phyloP scores from a whole-genome alignment of 805 yeast species.

The Myxozyma vanderwaltii region DNA sequence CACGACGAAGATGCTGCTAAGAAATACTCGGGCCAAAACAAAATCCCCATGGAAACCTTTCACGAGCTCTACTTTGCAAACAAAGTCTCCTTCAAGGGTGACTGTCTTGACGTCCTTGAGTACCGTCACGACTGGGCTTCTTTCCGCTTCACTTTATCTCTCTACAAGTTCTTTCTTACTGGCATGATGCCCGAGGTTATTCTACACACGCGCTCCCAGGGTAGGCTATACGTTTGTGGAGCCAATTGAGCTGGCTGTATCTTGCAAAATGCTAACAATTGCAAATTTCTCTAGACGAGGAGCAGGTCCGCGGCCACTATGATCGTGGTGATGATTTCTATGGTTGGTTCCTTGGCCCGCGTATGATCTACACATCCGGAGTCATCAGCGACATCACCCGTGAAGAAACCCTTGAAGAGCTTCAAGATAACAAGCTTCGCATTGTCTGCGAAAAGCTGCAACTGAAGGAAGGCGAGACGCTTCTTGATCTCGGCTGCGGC shows the following conservation, averaged over 20 bases:
- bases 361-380: constrained; percentile 93
- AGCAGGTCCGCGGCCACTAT: constrained; percentile 92
- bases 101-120: constrained; percentile 79
- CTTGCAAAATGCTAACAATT: neutral
- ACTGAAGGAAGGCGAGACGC: constrained; percentile 67
- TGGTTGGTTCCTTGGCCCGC: constrained; percentile 90
- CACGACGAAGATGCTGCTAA: constrained; percentile 69
- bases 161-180: constrained; percentile 77
- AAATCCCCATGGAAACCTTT: constrained; percentile 92
- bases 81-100: constrained; percentile 86
- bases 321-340: constrained; percentile 96
- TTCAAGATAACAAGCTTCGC: constrained; percentile 89
- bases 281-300: constrained; percentile 61
- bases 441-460: constrained; percentile 85
- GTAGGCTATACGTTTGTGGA: neutral
- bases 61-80: constrained; percentile 82
- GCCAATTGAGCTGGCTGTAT: neutral
- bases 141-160: constrained; percentile 72
- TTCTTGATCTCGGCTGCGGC: constrained; percentile 90
- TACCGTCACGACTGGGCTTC: constrained; percentile 89
- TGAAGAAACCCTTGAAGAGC: constrained; percentile 66
- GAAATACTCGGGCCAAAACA: constrained; percentile 69
- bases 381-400: constrained; percentile 67
- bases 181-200: constrained; percentile 93
- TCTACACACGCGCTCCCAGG: constrained; percentile 84